These are phyloP conservation scores for Starmerella scarabaei DNA, from an alignment of 805 yeast species.

Conservation along the genomic window DNA sequence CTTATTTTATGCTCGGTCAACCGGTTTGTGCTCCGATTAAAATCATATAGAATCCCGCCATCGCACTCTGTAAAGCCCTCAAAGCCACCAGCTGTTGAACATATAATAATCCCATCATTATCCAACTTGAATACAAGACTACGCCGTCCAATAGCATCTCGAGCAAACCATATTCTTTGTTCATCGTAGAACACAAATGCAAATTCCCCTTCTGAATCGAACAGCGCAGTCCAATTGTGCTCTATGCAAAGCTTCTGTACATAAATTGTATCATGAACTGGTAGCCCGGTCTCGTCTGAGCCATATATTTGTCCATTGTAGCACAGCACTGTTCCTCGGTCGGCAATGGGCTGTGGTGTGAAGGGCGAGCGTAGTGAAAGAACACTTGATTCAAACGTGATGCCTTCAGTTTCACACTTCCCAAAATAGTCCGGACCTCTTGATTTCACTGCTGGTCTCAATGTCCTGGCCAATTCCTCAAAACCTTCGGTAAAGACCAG, in stretches of 20 bases:
- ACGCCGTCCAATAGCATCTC: constrained; percentile 73
- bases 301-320: constrained; percentile 89
- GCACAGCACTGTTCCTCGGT: constrained; percentile 38
- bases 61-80: constrained; percentile 19
- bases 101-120: constrained; percentile 15
- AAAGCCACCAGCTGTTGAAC: constrained; percentile 12
- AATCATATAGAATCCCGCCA: constrained; percentile 17
- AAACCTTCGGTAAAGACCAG: constrained; percentile 14
- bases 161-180: constrained; percentile 51
- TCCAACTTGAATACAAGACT: constrained; percentile 42
- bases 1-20: not conserved
- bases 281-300: constrained; percentile 24
- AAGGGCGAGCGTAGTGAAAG: constrained; percentile 70
- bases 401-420: not conserved
- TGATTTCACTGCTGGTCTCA: constrained; percentile 6
- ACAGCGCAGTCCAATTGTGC: not conserved
- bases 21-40: not conserved
- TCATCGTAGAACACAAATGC: constrained; percentile 43
- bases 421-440: constrained; percentile 25
- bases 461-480: not conserved
- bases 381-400: constrained; percentile 39
- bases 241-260: not conserved
- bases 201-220: constrained; percentile 56
- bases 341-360: constrained; percentile 53
- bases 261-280: constrained; percentile 61